Evolutionary conservation across 2,329 filamentous ascomycete genomes (phyloP), one percentile per base, ranked within the genome.

Genomic region (Diaporthe vaccinii): DNA sequence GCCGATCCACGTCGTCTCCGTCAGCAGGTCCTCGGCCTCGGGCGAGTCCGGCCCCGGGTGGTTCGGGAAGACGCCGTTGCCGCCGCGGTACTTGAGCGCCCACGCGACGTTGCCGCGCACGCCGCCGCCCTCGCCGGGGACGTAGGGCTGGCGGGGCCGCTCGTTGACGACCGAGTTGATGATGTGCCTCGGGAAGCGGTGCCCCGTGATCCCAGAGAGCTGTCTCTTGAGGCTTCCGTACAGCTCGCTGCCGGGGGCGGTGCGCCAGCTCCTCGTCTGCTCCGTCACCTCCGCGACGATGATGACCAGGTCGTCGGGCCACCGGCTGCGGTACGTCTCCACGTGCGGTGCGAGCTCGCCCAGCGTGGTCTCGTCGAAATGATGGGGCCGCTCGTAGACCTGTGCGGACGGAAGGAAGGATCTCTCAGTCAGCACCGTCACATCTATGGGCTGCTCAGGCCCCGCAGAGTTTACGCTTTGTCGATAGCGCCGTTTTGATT

Each of bases 31-130:
- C 5, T 22, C 20, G 7, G n/a, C 15, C 15, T 46, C 25, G 3
- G 20, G 3, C 7, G 59, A 31, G 39, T 7, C 2, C 2, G 59
- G n/a, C 1, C 20, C 6, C n/a, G 59, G 39, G 59, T 44, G 8
- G 0, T 31, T 20, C 9, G 25, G 59, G 59, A 62, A 62, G 39
- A 44, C 15, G 25, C 59, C n/a, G 7, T 6, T 46, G 5, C 59
- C 39, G 1, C 59, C 59, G 8, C 34, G 59, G 59, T 62, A 62
- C 17, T 62, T 62, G 39, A 62, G 59, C 8, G 31, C 59, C 59
- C 59, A 68, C 3, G 41, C 62, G 25, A 28, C 62, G 44, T 53
- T 68, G 28, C 62, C 62, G 28, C 10, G 62, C 14, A 36, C 28
- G 44, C 20, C 22, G 28, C 31, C 62, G 44, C 62, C 28, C 46